Conservation (phyloP, 2,329 filamentous ascomycete genomes). For the Alternaria ventricosa region DNA sequence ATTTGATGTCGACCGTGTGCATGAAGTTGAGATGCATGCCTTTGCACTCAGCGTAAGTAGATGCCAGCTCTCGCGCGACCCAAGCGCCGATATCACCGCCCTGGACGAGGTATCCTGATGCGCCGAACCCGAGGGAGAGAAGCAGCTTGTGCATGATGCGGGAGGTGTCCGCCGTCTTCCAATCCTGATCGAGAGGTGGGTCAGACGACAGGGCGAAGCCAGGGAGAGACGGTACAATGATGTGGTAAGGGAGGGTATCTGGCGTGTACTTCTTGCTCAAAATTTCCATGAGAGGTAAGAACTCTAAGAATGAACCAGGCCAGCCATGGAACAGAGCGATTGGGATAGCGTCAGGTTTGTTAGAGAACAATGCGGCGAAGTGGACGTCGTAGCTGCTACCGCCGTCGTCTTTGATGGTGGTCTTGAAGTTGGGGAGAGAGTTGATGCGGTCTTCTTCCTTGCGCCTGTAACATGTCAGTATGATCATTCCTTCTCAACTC, state of each 20-base stretch:
- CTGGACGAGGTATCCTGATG: conserved; percentile 59
- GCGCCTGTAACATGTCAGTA: conserved; percentile 31
- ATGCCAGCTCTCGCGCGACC: conserved; percentile 53
- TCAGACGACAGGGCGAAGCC: conserved; percentile 61
- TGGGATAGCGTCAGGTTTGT: conserved; percentile 58
- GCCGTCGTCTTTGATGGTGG: conserved; percentile 50
- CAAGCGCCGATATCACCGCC: conserved; percentile 64
- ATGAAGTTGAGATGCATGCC: conserved; percentile 47
- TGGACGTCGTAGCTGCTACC: conserved; percentile 54
- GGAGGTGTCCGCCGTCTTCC: conserved; percentile 49
- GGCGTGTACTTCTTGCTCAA: conserved; percentile 58
- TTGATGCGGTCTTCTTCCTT: conserved; percentile 55
- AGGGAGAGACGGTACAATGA: conserved; percentile 63
- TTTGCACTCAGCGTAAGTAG: conserved; percentile 56
- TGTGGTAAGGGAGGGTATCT: conserved; percentile 61
- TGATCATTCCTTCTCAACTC: not conserved
- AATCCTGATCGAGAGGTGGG: conserved; percentile 57
- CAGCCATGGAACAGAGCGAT: conserved; percentile 63
- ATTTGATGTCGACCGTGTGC: conserved; percentile 25
- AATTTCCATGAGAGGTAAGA: conserved; percentile 58
- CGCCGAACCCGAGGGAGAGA: conserved; percentile 59
- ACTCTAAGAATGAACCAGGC: conserved; percentile 63
- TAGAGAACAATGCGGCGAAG: conserved; percentile 63
- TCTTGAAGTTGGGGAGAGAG: conserved; percentile 58
- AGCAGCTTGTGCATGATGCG: conserved; percentile 60